phyloP scores from a whole-genome alignment of 2,329 filamentous ascomycete species.

The Tetracladium maxilliforme region DNA sequence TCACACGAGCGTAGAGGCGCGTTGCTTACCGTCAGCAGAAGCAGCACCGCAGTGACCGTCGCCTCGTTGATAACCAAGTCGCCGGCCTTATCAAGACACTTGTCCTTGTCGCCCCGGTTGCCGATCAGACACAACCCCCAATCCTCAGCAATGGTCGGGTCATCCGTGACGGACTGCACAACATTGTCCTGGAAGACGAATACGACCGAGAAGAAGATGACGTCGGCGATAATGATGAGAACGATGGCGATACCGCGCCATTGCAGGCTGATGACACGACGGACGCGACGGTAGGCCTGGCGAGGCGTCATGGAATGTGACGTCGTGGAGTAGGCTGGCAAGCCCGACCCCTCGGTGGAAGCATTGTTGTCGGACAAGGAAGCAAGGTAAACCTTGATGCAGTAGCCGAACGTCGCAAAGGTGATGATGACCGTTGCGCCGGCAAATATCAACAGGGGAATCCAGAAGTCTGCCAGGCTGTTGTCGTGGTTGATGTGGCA shows the following conservation, averaged over 20 bases:
- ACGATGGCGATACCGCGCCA: constrained; percentile 91
- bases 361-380: constrained; percentile 61
- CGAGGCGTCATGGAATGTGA: constrained; percentile 61
- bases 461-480: constrained; percentile 78
- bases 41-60: constrained; percentile 66
- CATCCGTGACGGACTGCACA: constrained; percentile 39
- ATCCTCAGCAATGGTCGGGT: constrained; percentile 34
- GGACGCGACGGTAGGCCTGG: constrained; percentile 76
- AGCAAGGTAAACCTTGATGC: constrained; percentile 84
- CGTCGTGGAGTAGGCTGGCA: constrained; percentile 53
- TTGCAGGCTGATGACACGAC: constrained; percentile 76
- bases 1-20: not conserved
- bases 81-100: constrained; percentile 47
- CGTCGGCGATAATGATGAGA: constrained; percentile 76
- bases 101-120: constrained; percentile 41
- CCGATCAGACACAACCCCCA: constrained; percentile 63
- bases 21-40: constrained; percentile 60
- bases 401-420: constrained; percentile 77
- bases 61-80: constrained; percentile 56
- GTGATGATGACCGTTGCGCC: constrained; percentile 67
- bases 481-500: constrained; percentile 89
- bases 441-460: constrained; percentile 68
- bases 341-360: constrained; percentile 54
- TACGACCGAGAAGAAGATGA: constrained; percentile 84
- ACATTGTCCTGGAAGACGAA: constrained; percentile 80